phyloP scores from a whole-genome alignment of 371 early-diverging fungal genomes.

The Mucor circinelloides region DNA sequence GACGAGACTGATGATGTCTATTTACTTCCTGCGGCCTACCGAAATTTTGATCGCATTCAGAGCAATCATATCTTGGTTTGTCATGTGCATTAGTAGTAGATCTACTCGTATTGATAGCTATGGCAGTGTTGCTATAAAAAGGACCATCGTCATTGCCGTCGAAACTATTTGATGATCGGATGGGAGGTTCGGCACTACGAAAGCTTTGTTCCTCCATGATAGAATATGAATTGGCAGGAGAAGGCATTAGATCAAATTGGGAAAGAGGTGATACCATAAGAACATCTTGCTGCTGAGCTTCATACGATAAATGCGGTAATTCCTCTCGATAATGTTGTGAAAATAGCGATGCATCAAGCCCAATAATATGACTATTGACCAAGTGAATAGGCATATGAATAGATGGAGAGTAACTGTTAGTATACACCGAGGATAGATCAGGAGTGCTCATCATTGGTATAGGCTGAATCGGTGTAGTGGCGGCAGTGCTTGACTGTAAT shows the following conservation, averaged over 20 bases:
- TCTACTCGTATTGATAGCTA: not conserved
- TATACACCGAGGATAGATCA: not conserved
- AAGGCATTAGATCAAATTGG: not conserved
- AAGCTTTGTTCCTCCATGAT: not conserved
- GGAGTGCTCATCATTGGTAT: not conserved
- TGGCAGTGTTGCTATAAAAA: not conserved
- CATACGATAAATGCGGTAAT: not conserved
- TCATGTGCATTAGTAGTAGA: not conserved
- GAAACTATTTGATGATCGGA: not conserved
- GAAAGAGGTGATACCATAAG: not conserved
- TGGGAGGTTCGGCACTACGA: not conserved
- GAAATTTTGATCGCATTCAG: not conserved
- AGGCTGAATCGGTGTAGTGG: not conserved
- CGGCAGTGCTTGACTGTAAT: not conserved
- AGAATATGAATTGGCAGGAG: not conserved
- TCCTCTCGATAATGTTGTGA: not conserved
- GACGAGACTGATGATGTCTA: not conserved
- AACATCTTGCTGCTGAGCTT: not conserved
- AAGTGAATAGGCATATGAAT: not conserved
- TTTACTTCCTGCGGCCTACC: not conserved
- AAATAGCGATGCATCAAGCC: not conserved
- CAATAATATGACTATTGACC: not conserved
- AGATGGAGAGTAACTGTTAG: not conserved
- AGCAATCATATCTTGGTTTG: not conserved
- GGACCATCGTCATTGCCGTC: too few relatives aligned